A percentile compares a stretch with the other conserved stretches of the same genome.
phyloP scores from a whole-genome alignment of 768 basidiomycete genomes.

The Leccinum olivaceopallidum region DNA sequence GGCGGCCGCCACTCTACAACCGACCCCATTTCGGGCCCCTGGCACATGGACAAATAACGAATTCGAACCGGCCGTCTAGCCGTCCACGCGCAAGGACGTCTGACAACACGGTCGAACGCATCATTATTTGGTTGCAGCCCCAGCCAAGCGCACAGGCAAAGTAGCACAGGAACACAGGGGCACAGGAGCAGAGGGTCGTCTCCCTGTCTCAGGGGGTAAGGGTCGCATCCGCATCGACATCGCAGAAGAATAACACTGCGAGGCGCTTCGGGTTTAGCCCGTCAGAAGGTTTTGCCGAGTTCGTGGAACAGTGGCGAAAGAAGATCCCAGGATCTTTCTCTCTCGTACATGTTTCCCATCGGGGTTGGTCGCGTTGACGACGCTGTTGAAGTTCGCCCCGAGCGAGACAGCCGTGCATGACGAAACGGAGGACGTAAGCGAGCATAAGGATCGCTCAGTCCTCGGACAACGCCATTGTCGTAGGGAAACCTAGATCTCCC shows the following conservation, averaged over 20 bases:
- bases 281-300: constrained; percentile 8
- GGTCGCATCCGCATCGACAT: not conserved
- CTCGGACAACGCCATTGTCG: not conserved
- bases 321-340: not conserved
- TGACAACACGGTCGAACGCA: not conserved
- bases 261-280: not conserved
- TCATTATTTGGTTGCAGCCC: not conserved
- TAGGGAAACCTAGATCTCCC: no score
- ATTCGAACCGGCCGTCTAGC: not conserved
- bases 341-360: constrained; percentile 10
- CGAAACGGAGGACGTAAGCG: not conserved
- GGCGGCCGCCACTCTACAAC: not conserved
- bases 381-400: constrained; percentile 4
- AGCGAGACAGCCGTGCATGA: constrained; percentile 3
- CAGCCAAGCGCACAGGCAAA: not conserved
- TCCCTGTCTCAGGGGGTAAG: not conserved
- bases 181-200: not conserved
- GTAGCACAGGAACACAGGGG: not conserved
- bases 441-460: not conserved
- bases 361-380: constrained; percentile 9
- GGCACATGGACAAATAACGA: not conserved
- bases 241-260: not conserved
- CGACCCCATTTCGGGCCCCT: not conserved
- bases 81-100: not conserved
- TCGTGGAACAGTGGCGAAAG: constrained; percentile 1